Base-by-base conservation (phyloP, 441 rosid genomes). In the Geranium incanum region DNA sequence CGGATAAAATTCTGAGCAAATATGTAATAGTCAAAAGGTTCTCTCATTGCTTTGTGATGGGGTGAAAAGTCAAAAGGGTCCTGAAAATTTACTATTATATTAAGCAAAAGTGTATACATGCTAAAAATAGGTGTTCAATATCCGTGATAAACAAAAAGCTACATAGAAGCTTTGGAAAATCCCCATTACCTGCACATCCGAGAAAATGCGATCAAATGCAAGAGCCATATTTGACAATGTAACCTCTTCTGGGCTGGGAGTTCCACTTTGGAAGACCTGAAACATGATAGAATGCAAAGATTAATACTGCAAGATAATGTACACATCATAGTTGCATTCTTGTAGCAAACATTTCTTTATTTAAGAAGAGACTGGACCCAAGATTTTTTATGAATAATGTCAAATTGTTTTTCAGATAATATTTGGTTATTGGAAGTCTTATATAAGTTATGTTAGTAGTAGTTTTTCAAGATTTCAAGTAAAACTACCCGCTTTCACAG, bases 1-100 rank as follows among this genome's bases (percentile, higher is more conserved):
- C 96, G 88, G 59, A 95, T 85, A 79, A 90, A 95, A 71, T 90
- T 92, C 81, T 95, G 97, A 77, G 94, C 99, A 87, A 95, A 88
- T 79, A 82, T 81, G 81, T 85, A 95, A 82, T 95, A 92, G 84
- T 95, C 99, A 77, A 89, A 90, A 68, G 99, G 97, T 80, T 90
- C 89, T 75, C 96, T 81, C 78, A 89, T 38, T 73, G 96, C 96
- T 82, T 88, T 85, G 82, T 92, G 99, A 83, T 89, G 82, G 50
- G 97, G 93, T 38, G 83, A 72, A 79, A 95, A 92, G 78, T 81
- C 84, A 78, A 83, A 92, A 71, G 92, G 90, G 41, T 88, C 93
- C 97, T 95, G 95, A 72, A 82, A 86, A 71, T 39, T 28, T 68
- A 72, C 62, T 57, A 67, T 66, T 67, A 73, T 72, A 70, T 72